Conservation (phyloP, 352 stramenopile species). For the Globisporangium cederbergense region DNA sequence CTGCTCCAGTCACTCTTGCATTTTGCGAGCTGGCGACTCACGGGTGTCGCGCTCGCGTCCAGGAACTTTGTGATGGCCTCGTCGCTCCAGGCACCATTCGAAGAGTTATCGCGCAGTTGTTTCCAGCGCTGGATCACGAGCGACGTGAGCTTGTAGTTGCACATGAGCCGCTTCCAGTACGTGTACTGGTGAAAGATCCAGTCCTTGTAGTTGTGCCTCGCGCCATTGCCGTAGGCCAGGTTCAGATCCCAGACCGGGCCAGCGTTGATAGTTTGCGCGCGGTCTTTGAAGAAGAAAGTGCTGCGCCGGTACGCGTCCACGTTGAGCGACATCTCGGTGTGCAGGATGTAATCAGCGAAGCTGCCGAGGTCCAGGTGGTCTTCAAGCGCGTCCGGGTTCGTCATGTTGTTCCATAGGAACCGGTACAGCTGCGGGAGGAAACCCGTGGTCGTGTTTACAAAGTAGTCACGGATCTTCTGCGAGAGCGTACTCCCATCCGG, state of each 20-base stretch:
- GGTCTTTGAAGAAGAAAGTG: slow-evolving; percentile 80
- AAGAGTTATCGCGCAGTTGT: slow-evolving; percentile 31
- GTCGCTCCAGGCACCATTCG: slow-evolving; percentile 50
- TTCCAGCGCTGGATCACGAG: slow-evolving; percentile 78
- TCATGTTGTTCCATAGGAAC: slow-evolving; percentile 79
- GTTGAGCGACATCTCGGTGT: slow-evolving; percentile 83
- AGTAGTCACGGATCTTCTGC: slow-evolving; percentile 73
- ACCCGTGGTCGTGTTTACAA: slow-evolving; percentile 53
- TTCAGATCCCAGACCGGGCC: slow-evolving; percentile 80
- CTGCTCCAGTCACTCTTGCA: slow-evolving; percentile 51
- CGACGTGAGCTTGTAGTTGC: slow-evolving; percentile 72
- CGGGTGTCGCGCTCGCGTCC: slow-evolving; percentile 36
- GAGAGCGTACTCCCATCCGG: slow-evolving; percentile 48
- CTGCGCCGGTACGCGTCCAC: slow-evolving; percentile 76
- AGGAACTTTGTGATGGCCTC: slow-evolving; percentile 46
- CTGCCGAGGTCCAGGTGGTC: slow-evolving; percentile 66
- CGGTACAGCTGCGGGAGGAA: slow-evolving; percentile 68
- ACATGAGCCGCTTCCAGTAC: slow-evolving; percentile 79
- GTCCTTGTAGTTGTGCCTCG: slow-evolving; percentile 45
- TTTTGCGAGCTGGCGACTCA: slow-evolving; percentile 51
- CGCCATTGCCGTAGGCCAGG: slow-evolving; percentile 71
- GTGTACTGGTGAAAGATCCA: slow-evolving; percentile 79
- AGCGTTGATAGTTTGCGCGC: slow-evolving; percentile 67
- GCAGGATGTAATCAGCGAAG: slow-evolving; percentile 72
- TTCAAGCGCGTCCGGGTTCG: slow-evolving; percentile 45